Percentiles rank a stretch among this genome's conserved stretches.
phyloP scores from a whole-genome alignment of 208 protist species.

The Acanthamoeba sp. region DNA sequence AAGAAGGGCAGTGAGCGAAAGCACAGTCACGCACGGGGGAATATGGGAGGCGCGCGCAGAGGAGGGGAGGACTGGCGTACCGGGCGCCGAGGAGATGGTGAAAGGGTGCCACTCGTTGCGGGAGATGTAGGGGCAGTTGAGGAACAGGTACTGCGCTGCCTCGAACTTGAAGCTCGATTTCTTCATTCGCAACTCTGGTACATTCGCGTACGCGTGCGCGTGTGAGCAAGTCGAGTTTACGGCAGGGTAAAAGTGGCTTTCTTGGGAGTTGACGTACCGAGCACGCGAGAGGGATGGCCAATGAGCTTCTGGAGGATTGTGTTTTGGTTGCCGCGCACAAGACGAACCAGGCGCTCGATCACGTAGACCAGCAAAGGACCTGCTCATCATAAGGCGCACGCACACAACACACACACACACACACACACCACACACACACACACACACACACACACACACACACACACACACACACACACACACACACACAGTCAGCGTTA shows the following conservation, averaged over 20 bases:
- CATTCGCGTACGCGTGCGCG: background rate
- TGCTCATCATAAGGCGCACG: too few species aligned
- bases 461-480: background rate
- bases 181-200: constrained; percentile 78
- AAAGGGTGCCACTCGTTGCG: constrained; percentile 93
- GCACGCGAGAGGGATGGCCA: constrained; percentile 58
- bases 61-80: constrained; percentile 80
- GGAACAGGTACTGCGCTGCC: constrained; percentile 92
- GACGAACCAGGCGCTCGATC: constrained; percentile 87
- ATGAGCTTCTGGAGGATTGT: constrained; percentile 81
- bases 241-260: too few species aligned
- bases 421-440: background rate
- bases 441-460: background rate
- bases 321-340: constrained; percentile 80
- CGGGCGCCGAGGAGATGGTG: constrained; percentile 91
- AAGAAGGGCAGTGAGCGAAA: background rate
- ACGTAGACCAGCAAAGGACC: constrained; percentile 86
- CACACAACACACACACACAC: background rate
- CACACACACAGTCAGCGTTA: background rate
- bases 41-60: constrained; percentile 68
- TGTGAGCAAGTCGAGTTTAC: too few species aligned
- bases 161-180: constrained; percentile 85
- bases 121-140: constrained; percentile 91
- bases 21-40: background rate
- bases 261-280: constrained; percentile 64